A percentile compares a stretch with the other conserved stretches of the same genome.
phyloP scores from a whole-genome alignment of 768 basidiomycete species.

The Leccinum uliginosum region DNA sequence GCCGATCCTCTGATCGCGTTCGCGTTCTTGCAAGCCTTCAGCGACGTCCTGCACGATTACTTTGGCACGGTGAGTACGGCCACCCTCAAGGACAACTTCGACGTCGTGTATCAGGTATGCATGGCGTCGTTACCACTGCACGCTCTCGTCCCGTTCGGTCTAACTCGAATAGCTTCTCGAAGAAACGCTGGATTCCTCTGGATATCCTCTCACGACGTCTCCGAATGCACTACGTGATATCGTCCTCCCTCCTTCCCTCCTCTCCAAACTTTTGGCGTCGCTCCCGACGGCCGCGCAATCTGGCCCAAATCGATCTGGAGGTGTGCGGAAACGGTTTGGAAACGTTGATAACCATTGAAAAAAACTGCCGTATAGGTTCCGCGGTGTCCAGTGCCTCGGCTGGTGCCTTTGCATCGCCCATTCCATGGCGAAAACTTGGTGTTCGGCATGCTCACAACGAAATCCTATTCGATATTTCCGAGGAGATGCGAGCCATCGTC shows the following conservation, averaged over 20 bases:
- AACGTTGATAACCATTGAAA: neutral
- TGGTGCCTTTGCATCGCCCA: conserved; percentile 76
- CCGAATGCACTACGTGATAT: conserved; percentile 89
- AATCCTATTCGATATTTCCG: conserved; percentile 87
- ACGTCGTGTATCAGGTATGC: conserved; percentile 85
- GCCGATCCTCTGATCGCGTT: conserved; percentile 90
- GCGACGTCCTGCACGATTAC: conserved; percentile 81
- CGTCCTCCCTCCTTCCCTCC: conserved; percentile 84
- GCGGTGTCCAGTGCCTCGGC: conserved; percentile 36
- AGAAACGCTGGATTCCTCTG: conserved; percentile 92
- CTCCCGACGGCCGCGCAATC: conserved; percentile 26
- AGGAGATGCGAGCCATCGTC: conserved; percentile 60
- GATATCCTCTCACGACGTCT: conserved; percentile 89
- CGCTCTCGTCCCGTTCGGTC: neutral
- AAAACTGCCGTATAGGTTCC: conserved; percentile 14
- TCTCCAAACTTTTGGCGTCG: conserved; percentile 60
- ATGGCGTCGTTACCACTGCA: conserved; percentile 14
- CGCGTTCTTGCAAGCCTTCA: conserved; percentile 80
- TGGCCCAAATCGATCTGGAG: conserved; percentile 26
- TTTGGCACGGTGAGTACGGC: conserved; percentile 80
- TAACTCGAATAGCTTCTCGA: conserved; percentile 65
- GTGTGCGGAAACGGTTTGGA: conserved; percentile 6
- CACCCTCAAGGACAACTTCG: conserved; percentile 86
- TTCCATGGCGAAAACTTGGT: conserved; percentile 89
- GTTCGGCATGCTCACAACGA: conserved; percentile 85